A percentile compares a stretch with the other conserved stretches of the same genome.
Evolutionary conservation across 495 filamentous ascomycete genomes (phyloP).

Genomic region (Penicillium psychrofluorescens): DNA sequence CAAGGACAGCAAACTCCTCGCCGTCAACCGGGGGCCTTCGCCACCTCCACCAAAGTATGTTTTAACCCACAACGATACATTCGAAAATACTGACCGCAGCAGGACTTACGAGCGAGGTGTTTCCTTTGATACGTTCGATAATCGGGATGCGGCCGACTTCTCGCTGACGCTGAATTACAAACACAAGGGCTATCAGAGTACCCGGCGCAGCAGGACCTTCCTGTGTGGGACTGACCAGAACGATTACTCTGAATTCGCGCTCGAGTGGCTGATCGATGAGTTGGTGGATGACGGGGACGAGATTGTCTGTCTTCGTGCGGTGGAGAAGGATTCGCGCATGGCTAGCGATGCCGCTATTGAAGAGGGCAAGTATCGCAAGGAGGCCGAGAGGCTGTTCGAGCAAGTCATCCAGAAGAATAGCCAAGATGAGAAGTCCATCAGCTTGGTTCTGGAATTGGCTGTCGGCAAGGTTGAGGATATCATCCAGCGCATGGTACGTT

Average conservation of each 20-base stretch:
- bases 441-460: constrained; percentile 79
- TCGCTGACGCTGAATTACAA: constrained; percentile 82
- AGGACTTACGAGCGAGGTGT: constrained; percentile 54
- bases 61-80: background rate
- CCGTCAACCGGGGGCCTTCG: constrained; percentile 20
- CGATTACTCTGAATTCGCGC: constrained; percentile 88
- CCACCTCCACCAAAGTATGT: constrained; percentile 35
- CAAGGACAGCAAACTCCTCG: constrained; percentile 17
- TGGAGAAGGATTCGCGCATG: constrained; percentile 78
- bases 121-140: constrained; percentile 91
- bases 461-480: constrained; percentile 89
- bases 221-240: constrained; percentile 93
- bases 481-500: constrained; percentile 83
- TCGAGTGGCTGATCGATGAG: constrained; percentile 91
- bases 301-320: constrained; percentile 84
- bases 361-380: constrained; percentile 67
- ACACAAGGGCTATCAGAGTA: constrained; percentile 83
- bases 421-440: constrained; percentile 72
- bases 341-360: constrained; percentile 60
- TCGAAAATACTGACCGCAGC: constrained; percentile 2
- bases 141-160: constrained; percentile 69
- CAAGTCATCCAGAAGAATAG: constrained; percentile 78
- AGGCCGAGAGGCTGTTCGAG: constrained; percentile 69
- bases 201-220: constrained; percentile 80
- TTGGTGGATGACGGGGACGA: constrained; percentile 96